Evolutionary conservation across 2,329 filamentous ascomycete genomes (phyloP).

Genomic region (Drechslerella dactyloides): DNA sequence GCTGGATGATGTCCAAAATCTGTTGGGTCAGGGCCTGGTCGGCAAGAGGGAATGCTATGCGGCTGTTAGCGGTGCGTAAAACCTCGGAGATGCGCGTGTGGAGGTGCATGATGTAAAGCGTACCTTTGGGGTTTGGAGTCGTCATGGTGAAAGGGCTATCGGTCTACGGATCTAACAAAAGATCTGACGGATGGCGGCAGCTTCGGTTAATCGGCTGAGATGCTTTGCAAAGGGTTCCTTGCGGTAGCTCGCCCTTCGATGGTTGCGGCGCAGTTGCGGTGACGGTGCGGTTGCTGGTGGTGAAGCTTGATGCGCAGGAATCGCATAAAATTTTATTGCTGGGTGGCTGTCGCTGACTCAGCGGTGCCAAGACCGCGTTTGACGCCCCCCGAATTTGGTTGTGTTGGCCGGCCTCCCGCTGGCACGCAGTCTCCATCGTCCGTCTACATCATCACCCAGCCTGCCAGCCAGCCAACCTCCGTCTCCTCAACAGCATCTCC

Average conservation of each 20-base stretch:
- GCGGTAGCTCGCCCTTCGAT: slow-evolving; percentile 59
- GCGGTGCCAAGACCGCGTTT: slow-evolving; percentile 19
- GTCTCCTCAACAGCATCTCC: slow-evolving; percentile 40
- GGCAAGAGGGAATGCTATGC: slow-evolving; percentile 60
- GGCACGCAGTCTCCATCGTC: slow-evolving; percentile 17
- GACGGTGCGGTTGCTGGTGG: slow-evolving; percentile 31
- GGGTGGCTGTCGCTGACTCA: slow-evolving; percentile 29
- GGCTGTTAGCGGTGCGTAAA: slow-evolving; percentile 18
- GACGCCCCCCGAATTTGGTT: slow-evolving; percentile 11
- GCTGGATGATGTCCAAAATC: slow-evolving; percentile 82
- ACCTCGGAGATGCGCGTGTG: neutral
- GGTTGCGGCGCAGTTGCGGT: slow-evolving; percentile 51
- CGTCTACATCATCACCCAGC: slow-evolving; percentile 52
- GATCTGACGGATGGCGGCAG: neutral
- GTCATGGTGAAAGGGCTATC: slow-evolving; percentile 43
- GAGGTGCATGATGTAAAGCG: neutral
- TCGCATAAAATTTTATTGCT: slow-evolving; percentile 23
- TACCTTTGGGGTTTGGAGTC: slow-evolving; percentile 54
- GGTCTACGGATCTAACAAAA: neutral
- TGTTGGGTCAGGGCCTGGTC: slow-evolving; percentile 77
- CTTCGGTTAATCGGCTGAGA: slow-evolving; percentile 9
- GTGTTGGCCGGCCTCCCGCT: slow-evolving; percentile 21
- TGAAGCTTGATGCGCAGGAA: slow-evolving; percentile 49
- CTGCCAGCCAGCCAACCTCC: slow-evolving; percentile 50
- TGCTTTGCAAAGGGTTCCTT: slow-evolving; percentile 59